phyloP scores from a whole-genome alignment of 192 early-diverging fungal genomes.

The Backusella tuberculispora region DNA sequence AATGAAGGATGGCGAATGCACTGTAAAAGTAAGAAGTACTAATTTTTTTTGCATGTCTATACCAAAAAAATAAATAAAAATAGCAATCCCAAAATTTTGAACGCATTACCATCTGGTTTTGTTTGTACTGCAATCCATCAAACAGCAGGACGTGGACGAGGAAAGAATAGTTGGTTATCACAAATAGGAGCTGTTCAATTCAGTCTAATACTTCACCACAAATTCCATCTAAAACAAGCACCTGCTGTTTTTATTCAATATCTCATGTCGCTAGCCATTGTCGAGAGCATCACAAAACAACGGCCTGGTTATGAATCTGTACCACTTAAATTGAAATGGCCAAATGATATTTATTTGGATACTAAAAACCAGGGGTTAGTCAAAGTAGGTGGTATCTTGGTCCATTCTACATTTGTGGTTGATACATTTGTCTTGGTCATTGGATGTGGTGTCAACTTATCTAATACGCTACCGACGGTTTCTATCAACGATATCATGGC shows the following conservation, averaged over 20 bases:
- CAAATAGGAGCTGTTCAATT: conserved; percentile 91
- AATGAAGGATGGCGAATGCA: no score
- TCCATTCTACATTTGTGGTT: conserved; percentile 75
- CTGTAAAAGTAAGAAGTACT: no score
- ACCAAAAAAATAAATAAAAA: not conserved
- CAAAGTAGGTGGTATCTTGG: conserved; percentile 86
- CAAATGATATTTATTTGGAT: conserved; percentile 93
- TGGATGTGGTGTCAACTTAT: conserved; percentile 90
- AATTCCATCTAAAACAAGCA: conserved; percentile 50
- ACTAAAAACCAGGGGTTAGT: conserved; percentile 55
- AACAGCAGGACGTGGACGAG: conserved; percentile 81
- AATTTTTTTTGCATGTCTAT: not conserved
- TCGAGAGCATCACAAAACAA: conserved; percentile 67
- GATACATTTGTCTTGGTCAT: conserved; percentile 79
- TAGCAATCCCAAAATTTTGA: conserved; percentile 68
- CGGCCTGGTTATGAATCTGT: conserved; percentile 77
- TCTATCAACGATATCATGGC: conserved; percentile 83
- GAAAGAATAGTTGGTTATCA: conserved; percentile 94
- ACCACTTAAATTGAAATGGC: conserved; percentile 94
- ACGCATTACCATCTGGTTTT: conserved; percentile 76
- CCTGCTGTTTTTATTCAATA: conserved; percentile 95
- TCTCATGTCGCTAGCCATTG: conserved; percentile 82
- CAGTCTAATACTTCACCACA: conserved; percentile 76
- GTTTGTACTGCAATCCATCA: conserved; percentile 85
- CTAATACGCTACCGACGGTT: conserved; percentile 83